Evolutionary conservation across 495 filamentous ascomycete genomes (phyloP).

Genomic region (Pyrenopolyporus hunteri): DNA sequence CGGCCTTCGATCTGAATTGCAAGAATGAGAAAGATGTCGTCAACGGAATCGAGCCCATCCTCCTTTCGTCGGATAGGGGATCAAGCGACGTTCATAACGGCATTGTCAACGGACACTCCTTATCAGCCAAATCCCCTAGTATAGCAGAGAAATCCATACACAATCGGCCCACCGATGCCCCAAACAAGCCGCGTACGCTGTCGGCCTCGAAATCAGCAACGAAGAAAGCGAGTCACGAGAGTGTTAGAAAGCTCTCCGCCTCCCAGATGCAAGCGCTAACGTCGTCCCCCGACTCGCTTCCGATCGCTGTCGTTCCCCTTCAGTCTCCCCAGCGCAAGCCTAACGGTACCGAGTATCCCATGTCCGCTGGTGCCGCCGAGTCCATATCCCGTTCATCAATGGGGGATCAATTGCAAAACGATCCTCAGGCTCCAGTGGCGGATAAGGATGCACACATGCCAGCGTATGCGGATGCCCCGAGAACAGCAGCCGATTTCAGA

Average conservation of each 20-base stretch:
- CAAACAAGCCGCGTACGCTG: conserved; percentile 31
- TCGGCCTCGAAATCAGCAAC: conserved; percentile 29
- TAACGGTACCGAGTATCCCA: conserved; percentile 42
- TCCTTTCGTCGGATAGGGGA: not conserved
- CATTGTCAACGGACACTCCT: conserved; percentile 19
- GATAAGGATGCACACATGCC: conserved; percentile 1
- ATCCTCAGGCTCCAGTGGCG: conserved; percentile 4
- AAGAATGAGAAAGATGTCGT: not conserved
- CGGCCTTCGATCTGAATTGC: not conserved
- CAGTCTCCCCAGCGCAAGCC: conserved; percentile 33
- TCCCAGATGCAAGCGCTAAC: conserved; percentile 62
- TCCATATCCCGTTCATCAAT: conserved; percentile 39
- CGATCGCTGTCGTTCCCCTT: conserved; percentile 44
- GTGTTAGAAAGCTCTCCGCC: conserved; percentile 60
- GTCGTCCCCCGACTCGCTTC: conserved; percentile 58
- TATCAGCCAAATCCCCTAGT: not conserved
- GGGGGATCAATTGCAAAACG: conserved; percentile 38
- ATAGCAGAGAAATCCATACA: conserved; percentile 3
- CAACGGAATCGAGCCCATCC: conserved; percentile 2
- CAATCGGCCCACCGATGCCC: conserved; percentile 6
- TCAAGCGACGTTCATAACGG: not conserved
- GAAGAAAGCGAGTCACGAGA: conserved; percentile 48
- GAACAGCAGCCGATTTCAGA: conserved; percentile 40
- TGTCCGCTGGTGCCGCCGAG: conserved; percentile 47
- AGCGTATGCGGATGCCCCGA: conserved; percentile 15